A percentile compares a stretch with the other conserved stretches of the same genome.
Conservation (phyloP, 352 stramenopile genomes). For the Stramenopiles sp. region DNA sequence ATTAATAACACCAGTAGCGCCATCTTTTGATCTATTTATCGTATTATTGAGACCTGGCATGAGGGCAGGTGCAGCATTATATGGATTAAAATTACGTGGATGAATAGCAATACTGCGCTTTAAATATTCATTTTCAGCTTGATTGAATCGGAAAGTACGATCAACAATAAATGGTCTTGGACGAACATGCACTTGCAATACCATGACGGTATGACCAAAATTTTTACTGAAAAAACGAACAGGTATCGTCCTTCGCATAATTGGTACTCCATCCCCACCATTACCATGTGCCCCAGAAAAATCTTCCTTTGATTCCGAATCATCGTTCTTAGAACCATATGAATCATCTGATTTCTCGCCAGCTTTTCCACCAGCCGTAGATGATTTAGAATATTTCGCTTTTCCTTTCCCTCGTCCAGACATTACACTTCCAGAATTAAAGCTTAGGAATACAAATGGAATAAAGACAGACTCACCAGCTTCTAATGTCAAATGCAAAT, state of each 20-base stretch:
- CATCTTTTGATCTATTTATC: neutral
- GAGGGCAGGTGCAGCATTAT: constrained; percentile 1
- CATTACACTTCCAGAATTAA: constrained; percentile 22
- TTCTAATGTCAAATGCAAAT: constrained; percentile 57
- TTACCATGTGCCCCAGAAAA: neutral
- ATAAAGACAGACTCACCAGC: constrained; percentile 50
- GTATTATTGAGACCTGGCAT: neutral
- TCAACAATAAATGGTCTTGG: constrained; percentile 52
- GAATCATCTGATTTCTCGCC: constrained; percentile 14
- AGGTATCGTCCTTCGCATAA: constrained; percentile 17
- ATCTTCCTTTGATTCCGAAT: constrained; percentile 13
- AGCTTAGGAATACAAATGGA: constrained; percentile 58
- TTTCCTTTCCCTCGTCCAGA: constrained; percentile 10
- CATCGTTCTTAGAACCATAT: neutral
- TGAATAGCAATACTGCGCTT: constrained; percentile 24
- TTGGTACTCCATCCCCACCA: neutral
- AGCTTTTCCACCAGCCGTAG: neutral
- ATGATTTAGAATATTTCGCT: constrained; percentile 10
- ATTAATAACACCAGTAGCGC: neutral
- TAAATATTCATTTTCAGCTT: constrained; percentile 32
- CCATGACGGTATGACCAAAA: constrained; percentile 60
- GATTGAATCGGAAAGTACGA: constrained; percentile 36
- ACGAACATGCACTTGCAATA: constrained; percentile 56
- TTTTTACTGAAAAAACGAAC: constrained; percentile 56
- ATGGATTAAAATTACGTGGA: constrained; percentile 1